Base-by-base conservation (phyloP, 1,284 basidiomycete species). In the Ceratobasidium sp. region DNA sequence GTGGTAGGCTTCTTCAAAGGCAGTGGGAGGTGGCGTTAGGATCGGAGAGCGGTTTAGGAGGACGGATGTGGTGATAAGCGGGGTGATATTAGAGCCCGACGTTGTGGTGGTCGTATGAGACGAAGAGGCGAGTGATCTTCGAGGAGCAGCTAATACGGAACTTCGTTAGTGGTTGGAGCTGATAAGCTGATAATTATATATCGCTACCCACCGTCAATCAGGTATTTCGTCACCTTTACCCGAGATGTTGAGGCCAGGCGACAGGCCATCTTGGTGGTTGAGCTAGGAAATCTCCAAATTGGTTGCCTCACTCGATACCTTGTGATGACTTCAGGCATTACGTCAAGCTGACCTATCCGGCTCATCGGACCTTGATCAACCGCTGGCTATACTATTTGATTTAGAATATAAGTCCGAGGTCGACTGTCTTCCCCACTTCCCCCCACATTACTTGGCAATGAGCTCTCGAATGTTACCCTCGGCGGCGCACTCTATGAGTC, bases 1-100 rank as follows among this genome's bases (percentile, higher is more conserved):
- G 85, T 94, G 93, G 85, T 95, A 98, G 13, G 95, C 91, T 80
- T 88, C 86, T 85, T 97, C 97, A 81, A 98, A 93, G 1, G 88
- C 86, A 0, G 89, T 91, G 0, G 91, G 94, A 0, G 91, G 89
- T 49, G 91, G 90, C 0, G 95, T 94, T 65, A 98, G 84, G 78
- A 95, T 87, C 3, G 96, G 96, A 0, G 94, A 88, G 56, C 96
- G 92, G 83, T 95, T 96, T 77, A 98, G 87, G 77, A 98, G 87
- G 79, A 97, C 81, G 7, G 86, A 84, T 31, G 85, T 84, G 68
- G 81, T 81, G 74, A 87, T 81, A 1, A 78, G 77, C 20, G 82
- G 78, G 7, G 80, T 42, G 35, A 77, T 28, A 4, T 60, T 28
- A 17, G 76, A 17, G 8, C 33, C 20, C 2, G 37, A 26, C 37